Evolutionary conservation across 192 early-diverging fungal species (phyloP).

Genomic region (Geranomyces variabilis): DNA sequence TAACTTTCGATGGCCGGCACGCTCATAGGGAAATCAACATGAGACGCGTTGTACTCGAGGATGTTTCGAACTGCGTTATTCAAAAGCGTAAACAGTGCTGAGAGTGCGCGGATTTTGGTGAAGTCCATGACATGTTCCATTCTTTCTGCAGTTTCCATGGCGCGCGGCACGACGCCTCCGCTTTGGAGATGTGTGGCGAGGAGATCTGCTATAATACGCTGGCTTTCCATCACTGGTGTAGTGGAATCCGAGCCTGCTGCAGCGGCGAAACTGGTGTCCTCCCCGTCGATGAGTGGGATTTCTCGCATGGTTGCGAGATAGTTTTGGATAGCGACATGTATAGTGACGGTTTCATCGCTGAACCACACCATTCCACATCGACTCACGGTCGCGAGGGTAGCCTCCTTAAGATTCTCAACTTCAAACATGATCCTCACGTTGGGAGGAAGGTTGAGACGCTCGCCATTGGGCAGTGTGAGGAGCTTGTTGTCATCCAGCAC

Average conservation of each 20-base stretch:
- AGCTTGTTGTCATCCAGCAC: slow-evolving; percentile 98
- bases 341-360: slow-evolving; percentile 82
- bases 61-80: slow-evolving; percentile 84
- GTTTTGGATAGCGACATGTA: slow-evolving; percentile 77
- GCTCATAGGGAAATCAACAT: slow-evolving; percentile 93
- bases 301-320: slow-evolving; percentile 80
- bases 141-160: slow-evolving; percentile 67
- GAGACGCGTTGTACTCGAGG: slow-evolving; percentile 87
- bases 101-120: slow-evolving; percentile 79
- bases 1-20: slow-evolving; percentile 77
- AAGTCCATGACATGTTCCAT: slow-evolving; percentile 99
- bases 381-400: slow-evolving; percentile 96
- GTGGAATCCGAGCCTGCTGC: slow-evolving; percentile 42
- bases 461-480: slow-evolving; percentile 97
- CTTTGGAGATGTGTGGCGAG: slow-evolving; percentile 71
- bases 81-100: slow-evolving; percentile 87
- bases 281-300: slow-evolving; percentile 82
- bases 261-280: slow-evolving; percentile 53
- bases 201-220: slow-evolving; percentile 75
- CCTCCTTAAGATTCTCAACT: slow-evolving; percentile 97
- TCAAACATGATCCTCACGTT: slow-evolving; percentile 99
- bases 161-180: slow-evolving; percentile 75
- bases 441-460: slow-evolving; percentile 89
- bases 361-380: slow-evolving; percentile 99
- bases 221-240: slow-evolving; percentile 67